Evolutionary conservation across 129 eudicot genomes (phyloP), one percentile per base, ranked within the genome.

Genomic region (Arctium minus): DNA sequence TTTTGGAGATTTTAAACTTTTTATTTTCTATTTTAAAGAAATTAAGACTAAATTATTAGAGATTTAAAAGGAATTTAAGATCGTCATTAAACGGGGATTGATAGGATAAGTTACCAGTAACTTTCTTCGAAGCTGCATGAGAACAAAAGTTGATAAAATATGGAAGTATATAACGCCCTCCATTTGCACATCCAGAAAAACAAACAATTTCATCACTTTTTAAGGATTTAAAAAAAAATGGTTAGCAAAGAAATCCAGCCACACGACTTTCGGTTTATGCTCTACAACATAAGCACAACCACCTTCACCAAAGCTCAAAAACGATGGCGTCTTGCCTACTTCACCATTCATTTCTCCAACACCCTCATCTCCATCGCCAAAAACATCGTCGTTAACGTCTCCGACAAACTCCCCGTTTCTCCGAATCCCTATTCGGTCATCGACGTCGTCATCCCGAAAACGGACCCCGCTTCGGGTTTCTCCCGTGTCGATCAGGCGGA

Each of bases 241-340:
- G 83, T 73, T 8, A 0, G 5, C 1, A 22, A 22, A 22, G 80
- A 81, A 65, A 36, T 86, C 29, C 75, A 44, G 40, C 80, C 81
- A 11, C 60, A 27, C n/a, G 64, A 80, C 76, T 12, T 80, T 18
- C 81, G 85, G 35, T 72, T 80, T 60, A 80, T 92, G 77, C 36
- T 92, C 10, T 76, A 82, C 22, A 83, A 77, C 81, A 74, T 86
- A 5, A 81, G 76, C 83, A 79, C 87, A 8, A 29, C 82, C 75
- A 44, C 84, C 65, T 62, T 83, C 70, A 86, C 92, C 33, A 82
- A 83, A 56, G 89, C 94, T 50, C 91, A 88, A 69, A 92, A 90
- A 79, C 82, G 93, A 85, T 92, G 97, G 97, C 88, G 97, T 6
- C 77, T 88, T 13, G 92, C 94, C 5, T 92, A 88, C 79, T 75